Conservation (phyloP, 2,329 filamentous ascomycete species). For the Diaporthe citri region DNA sequence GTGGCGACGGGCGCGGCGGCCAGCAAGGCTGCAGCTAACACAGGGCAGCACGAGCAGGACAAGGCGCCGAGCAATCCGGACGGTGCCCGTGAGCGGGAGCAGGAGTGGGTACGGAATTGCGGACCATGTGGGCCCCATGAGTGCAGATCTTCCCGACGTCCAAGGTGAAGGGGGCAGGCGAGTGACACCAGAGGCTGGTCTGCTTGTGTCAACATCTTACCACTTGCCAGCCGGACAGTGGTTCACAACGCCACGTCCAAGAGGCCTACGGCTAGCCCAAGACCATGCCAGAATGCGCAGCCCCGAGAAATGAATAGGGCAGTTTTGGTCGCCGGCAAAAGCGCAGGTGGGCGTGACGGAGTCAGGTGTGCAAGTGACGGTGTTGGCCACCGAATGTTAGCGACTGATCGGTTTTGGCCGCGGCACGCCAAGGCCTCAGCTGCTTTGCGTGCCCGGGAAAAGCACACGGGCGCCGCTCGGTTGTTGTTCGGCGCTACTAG, state of each 20-base stretch:
- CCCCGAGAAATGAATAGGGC: not conserved
- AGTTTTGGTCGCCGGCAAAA: not conserved
- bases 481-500: conserved; percentile 31
- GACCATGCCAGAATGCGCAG: not conserved
- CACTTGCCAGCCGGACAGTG: conserved; percentile 6
- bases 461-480: conserved; percentile 12
- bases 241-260: not conserved
- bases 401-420: conserved; percentile 18
- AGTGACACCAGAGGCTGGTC: not conserved
- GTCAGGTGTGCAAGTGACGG: not conserved
- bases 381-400: conserved; percentile 16
- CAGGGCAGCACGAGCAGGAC: not conserved
- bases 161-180: conserved; percentile 22
- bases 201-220: conserved; percentile 17
- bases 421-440: not conserved
- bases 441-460: not conserved
- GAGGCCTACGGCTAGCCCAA: not conserved
- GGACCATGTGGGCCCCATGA: conserved; percentile 34
- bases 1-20: conserved; percentile 22
- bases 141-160: conserved; percentile 35
- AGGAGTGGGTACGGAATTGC: conserved; percentile 19
- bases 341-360: not conserved
- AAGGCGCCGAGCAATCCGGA: conserved; percentile 33
- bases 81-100: conserved; percentile 37
- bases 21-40: conserved; percentile 19